phyloP scores from a whole-genome alignment of 2,329 filamentous ascomycete genomes.

The Colletotrichum caudatum region DNA sequence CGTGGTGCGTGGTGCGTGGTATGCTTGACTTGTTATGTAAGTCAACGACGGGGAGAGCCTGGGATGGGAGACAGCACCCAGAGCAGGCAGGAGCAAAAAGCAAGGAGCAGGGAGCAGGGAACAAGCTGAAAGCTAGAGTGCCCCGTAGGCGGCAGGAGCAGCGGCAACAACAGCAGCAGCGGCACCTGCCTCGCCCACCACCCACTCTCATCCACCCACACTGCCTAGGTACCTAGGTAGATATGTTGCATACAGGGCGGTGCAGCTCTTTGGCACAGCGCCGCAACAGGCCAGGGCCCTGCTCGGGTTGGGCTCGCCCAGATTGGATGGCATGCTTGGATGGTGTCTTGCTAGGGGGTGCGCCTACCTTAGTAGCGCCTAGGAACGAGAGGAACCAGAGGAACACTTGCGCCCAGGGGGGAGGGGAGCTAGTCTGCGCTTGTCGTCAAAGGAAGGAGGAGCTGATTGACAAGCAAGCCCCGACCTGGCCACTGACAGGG shows the following conservation, averaged over 20 bases:
- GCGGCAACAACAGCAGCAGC: neutral
- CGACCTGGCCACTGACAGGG: conserved; percentile 21
- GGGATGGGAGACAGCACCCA: conserved; percentile 14
- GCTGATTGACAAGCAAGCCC: conserved; percentile 35
- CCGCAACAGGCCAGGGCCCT: conserved; percentile 29
- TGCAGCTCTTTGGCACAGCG: conserved; percentile 15
- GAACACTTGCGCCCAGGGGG: conserved; percentile 37
- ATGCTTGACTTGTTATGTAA: conserved; percentile 43
- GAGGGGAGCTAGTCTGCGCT: conserved; percentile 29
- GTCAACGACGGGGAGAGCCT: conserved; percentile 38
- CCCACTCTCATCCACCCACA: conserved; percentile 34
- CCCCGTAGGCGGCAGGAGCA: neutral
- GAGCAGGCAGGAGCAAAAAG: conserved; percentile 7
- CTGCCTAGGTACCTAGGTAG: neutral
- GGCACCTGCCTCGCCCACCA: conserved; percentile 31
- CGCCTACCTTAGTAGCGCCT: conserved; percentile 36
- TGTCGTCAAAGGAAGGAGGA: conserved; percentile 35
- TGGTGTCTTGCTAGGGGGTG: conserved; percentile 40
- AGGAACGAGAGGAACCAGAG: conserved; percentile 14
- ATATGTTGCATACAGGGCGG: conserved; percentile 25
- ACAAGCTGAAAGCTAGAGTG: conserved; percentile 3
- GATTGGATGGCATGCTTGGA: conserved; percentile 26
- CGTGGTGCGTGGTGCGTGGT: conserved; percentile 41
- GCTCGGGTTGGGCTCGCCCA: conserved; percentile 24
- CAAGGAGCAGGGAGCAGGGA: conserved; percentile 9